phyloP scores from a whole-genome alignment of 768 basidiomycete species.

The Pleurotus sapidus region DNA sequence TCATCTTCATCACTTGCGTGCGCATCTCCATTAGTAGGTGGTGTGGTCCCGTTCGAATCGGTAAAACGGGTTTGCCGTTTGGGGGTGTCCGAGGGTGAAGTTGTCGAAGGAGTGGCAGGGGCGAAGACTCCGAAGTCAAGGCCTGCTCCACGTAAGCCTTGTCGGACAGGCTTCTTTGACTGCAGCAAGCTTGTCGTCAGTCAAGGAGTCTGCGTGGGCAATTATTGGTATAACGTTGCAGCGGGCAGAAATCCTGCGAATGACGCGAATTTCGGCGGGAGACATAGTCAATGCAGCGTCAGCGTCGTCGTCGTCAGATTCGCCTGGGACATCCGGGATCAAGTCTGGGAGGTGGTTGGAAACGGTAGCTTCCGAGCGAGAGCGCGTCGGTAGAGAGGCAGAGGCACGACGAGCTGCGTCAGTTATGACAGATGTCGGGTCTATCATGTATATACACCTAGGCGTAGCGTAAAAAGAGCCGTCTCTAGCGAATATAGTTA shows the following conservation, averaged over 20 bases:
- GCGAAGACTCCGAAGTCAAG: slow-evolving; percentile 80
- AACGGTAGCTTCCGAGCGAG: slow-evolving; percentile 67
- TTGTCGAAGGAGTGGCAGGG: slow-evolving; percentile 28
- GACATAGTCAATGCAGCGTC: slow-evolving; percentile 61
- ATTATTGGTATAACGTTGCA: slow-evolving; percentile 82
- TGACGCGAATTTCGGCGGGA: slow-evolving; percentile 75
- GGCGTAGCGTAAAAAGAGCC: slow-evolving; percentile 8
- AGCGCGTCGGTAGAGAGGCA: slow-evolving; percentile 41
- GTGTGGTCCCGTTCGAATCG: slow-evolving; percentile 24
- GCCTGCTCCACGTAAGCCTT: slow-evolving; percentile 60
- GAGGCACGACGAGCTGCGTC: slow-evolving; percentile 46
- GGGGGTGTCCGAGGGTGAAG: slow-evolving; percentile 20
- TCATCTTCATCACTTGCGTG: slow-evolving; percentile 33
- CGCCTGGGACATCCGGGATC: slow-evolving; percentile 51
- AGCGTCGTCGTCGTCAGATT: slow-evolving; percentile 47
- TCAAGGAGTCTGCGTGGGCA: slow-evolving; percentile 78
- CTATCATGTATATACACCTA: slow-evolving; percentile 87
- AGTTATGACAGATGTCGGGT: slow-evolving; percentile 69
- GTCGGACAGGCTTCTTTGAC: slow-evolving; percentile 72
- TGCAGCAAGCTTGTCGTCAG: slow-evolving; percentile 67
- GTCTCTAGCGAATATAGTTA: slow-evolving; percentile 1
- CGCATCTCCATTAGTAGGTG: slow-evolving; percentile 20
- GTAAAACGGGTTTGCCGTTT: slow-evolving; percentile 35
- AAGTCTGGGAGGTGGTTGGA: slow-evolving; percentile 52
- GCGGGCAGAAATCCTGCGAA: slow-evolving; percentile 69